Evolutionary conservation across 1,284 basidiomycete genomes (phyloP).

Genomic region (Stereum hirsutum): DNA sequence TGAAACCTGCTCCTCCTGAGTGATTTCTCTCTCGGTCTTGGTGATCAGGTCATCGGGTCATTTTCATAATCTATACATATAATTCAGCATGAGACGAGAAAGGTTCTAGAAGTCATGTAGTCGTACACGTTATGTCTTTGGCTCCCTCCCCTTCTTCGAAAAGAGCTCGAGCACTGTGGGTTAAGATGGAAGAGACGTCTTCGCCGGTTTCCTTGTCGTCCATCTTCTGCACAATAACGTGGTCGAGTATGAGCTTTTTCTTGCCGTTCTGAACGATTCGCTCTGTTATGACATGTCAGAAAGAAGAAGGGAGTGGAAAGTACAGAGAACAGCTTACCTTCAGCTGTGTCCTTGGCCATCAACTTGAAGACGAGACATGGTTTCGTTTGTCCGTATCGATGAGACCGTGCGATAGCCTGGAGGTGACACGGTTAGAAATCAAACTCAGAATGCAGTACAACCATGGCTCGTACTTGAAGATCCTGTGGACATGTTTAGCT

Average conservation of each 20-base stretch:
- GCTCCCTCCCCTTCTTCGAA: slow-evolving; percentile 51
- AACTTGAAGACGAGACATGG: slow-evolving; percentile 86
- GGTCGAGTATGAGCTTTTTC: slow-evolving; percentile 86
- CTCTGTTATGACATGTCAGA: slow-evolving; percentile 35
- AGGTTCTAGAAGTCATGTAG: not conserved
- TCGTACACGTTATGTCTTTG: slow-evolving; percentile 66
- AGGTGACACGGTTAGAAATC: no score
- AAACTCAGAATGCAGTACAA: not conserved
- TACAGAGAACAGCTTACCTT: slow-evolving; percentile 46
- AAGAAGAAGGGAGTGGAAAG: not conserved
- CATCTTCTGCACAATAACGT: slow-evolving; percentile 91
- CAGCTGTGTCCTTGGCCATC: slow-evolving; percentile 84
- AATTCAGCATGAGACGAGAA: slow-evolving; percentile 4
- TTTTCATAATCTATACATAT: slow-evolving; percentile 58
- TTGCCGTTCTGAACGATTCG: slow-evolving; percentile 83
- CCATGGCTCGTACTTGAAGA: no score
- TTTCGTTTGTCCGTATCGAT: slow-evolving; percentile 77
- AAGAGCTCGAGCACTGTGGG: slow-evolving; percentile 74
- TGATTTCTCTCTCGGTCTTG: slow-evolving; percentile 70
- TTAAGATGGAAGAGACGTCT: slow-evolving; percentile 73
- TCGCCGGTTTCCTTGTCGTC: slow-evolving; percentile 70
- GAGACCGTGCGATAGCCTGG: slow-evolving; percentile 84
- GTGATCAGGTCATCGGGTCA: slow-evolving; percentile 78
- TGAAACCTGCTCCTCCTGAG: slow-evolving; percentile 37
- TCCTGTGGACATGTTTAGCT: slow-evolving; percentile 19